These are phyloP conservation scores for Suillus variegatus DNA, from an alignment of 768 basidiomycete genomes.

Conservation along the genomic window DNA sequence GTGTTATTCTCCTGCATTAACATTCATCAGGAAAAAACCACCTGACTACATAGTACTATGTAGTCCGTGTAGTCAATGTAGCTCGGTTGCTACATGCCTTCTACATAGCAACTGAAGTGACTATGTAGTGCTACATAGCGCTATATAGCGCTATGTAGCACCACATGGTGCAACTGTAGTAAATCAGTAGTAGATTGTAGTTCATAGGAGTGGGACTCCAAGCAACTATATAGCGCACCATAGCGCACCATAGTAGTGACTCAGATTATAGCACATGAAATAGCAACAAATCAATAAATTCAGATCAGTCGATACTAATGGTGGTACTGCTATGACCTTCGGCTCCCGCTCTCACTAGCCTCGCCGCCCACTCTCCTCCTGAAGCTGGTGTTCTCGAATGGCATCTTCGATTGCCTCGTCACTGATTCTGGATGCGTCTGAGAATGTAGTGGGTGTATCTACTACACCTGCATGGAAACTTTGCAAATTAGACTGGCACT, in stretches of 20 bases:
- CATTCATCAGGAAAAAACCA: no score
- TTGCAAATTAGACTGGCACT: background rate
- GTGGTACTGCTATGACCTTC: background rate
- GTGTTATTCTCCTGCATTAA: no score
- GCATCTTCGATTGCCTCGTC: background rate
- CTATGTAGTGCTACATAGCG: no score
- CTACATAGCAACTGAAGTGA: no score
- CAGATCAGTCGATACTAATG: background rate
- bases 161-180: background rate
- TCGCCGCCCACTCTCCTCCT: background rate
- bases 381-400: background rate
- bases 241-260: background rate
- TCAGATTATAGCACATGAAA: background rate
- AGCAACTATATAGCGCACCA: background rate
- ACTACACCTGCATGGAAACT: constrained; percentile 1
- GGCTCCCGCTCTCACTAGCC: background rate
- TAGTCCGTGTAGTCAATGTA: no score
- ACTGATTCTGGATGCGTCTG: background rate
- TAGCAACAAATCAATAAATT: background rate
- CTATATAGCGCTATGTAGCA: background rate
- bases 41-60: no score
- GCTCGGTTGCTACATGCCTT: no score
- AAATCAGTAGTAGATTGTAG: background rate
- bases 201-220: background rate
- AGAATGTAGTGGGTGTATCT: background rate